Evolutionary conservation across 1,284 basidiomycete genomes (phyloP).

Genomic region (Cutaneotrichosporon mucoides): DNA sequence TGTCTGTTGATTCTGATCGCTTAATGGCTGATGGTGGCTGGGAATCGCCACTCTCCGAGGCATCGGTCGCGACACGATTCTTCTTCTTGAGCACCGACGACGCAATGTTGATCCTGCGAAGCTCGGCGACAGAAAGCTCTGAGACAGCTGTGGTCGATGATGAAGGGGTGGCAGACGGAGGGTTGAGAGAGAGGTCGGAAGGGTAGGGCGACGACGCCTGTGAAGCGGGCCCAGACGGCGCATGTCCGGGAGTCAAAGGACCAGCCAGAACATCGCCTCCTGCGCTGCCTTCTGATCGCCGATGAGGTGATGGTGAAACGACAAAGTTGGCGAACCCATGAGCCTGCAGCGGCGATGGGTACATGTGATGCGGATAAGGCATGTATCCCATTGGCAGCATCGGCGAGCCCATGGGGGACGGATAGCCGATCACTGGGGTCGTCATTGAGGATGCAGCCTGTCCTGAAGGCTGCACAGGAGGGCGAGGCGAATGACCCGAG

Average conservation of each 20-base stretch:
- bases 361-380: not conserved
- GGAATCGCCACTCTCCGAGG: slow-evolving; percentile 19
- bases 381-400: slow-evolving; percentile 1
- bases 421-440: not conserved
- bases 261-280: slow-evolving; percentile 27
- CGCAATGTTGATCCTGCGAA: slow-evolving; percentile 34
- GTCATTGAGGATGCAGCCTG: not conserved
- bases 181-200: slow-evolving; percentile 13
- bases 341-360: slow-evolving; percentile 4
- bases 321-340: slow-evolving; percentile 11
- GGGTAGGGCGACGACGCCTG: slow-evolving; percentile 15
- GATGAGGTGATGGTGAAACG: slow-evolving; percentile 5
- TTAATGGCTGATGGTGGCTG: not conserved
- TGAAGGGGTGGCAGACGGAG: not conserved
- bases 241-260: slow-evolving; percentile 32
- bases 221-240: slow-evolving; percentile 3
- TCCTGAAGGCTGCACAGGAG: not conserved
- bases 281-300: slow-evolving; percentile 5
- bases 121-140: slow-evolving; percentile 22
- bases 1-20: not conserved
- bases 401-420: not conserved
- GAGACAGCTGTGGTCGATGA: slow-evolving; percentile 2
- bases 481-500: not conserved
- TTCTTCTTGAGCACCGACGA: slow-evolving; percentile 38
- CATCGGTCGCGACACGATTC: slow-evolving; percentile 6